Percentiles rank a stretch among this genome's conserved stretches.
Conservation (phyloP, 768 basidiomycete species). For the Tulasnella sp. region DNA sequence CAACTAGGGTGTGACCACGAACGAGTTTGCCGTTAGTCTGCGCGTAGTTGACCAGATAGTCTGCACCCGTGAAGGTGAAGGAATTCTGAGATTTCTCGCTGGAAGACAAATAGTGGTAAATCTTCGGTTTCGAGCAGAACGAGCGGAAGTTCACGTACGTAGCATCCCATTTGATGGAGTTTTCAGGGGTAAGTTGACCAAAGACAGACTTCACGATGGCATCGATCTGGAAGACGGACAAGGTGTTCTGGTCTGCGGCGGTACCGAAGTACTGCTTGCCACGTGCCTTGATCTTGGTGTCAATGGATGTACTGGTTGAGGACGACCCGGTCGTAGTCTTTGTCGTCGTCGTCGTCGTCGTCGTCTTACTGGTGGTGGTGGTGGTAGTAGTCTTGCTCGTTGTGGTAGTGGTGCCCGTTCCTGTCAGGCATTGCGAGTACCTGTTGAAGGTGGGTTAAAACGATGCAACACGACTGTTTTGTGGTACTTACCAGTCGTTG, state of each 20-base stretch:
- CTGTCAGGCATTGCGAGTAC: neutral
- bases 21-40: conserved; percentile 24
- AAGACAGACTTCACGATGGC: conserved; percentile 30
- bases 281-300: too few relatives aligned
- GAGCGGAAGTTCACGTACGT: neutral
- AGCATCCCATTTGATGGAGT: too few relatives aligned
- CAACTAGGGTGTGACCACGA: conserved; percentile 27
- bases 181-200: conserved; percentile 31
- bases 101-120: neutral
- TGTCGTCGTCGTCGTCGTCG: too few relatives aligned
- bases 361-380: too few relatives aligned
- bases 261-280: neutral
- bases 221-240: neutral
- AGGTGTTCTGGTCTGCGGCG: neutral
- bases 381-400: too few relatives aligned
- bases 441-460: neutral
- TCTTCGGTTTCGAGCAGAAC: neutral
- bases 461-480: neutral
- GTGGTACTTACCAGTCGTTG: neutral
- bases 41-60: conserved; percentile 32
- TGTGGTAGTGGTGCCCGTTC: too few relatives aligned
- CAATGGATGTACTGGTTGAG: too few relatives aligned
- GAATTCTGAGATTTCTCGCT: neutral
- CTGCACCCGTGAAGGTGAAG: conserved; percentile 4
- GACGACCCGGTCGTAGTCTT: too few relatives aligned